Base-by-base conservation (phyloP, 768 basidiomycete genomes). In the Russula earlei region DNA sequence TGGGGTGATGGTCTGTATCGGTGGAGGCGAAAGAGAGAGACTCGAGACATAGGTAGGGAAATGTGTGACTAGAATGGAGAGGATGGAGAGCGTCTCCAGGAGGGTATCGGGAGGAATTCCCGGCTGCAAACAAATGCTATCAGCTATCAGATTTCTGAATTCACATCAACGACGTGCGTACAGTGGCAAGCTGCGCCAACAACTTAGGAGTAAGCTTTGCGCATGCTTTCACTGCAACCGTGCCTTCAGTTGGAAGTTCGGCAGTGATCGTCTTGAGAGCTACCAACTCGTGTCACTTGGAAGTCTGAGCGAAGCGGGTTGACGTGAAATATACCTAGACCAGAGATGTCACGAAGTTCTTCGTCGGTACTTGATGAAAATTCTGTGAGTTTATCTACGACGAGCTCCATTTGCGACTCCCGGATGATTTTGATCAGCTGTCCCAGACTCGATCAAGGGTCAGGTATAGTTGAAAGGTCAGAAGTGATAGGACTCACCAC, bases 251-350 rank as follows among this genome's bases (percentile, higher is more conserved):
- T 9, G 90, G 88, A 48, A 98, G 76, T 70, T 97, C 93, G 17
- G 85, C 79, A 4, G 93, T 92, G 62, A 98, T 93, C 3, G 92
- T 95, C 73, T 97, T 98, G 55, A 99, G 75, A 5, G 92, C 95
- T 94, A 63, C 25, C 29, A 27, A 24, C 9, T 31, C 20, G 19
- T 61, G 46, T 54, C 49, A 62, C n/a, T 27, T 24, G 6, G 33
- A 29, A 12, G 9, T 44, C 12, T 25, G 25, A 24, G n/a, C 1
- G 47, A 22, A 45, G 17, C 14, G 17, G 15, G 33, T 24, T 6
- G 20, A 48, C 24, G 38, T 22, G 56, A 27, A 27, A 52, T 78
- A 55, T 49, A 96, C 94, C 95, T 53, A 97, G 79, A 42, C 86
- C 86, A 9, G 94, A 91, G 52, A 99, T 93, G 72, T 98, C 94